A percentile compares a stretch with the other conserved stretches of the same genome.
These are phyloP conservation scores for Aspergillus tanneri DNA, from an alignment of 2,329 filamentous ascomycete genomes.

Conservation along the genomic window DNA sequence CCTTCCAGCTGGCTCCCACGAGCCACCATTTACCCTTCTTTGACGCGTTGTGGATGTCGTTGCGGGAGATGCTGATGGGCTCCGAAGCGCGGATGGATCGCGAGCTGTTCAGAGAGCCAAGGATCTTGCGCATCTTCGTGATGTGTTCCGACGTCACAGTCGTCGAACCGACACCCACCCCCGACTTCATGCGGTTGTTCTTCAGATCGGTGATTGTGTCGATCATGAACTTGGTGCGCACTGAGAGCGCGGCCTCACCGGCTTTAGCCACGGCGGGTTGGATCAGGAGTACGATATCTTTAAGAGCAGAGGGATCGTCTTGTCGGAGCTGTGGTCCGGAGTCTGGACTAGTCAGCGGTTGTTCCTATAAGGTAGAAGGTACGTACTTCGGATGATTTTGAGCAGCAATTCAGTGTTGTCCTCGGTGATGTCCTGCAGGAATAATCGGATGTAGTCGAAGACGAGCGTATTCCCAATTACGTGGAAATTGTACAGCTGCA, in stretches of 20 bases:
- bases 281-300: constrained; percentile 80
- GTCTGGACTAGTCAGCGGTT: constrained; percentile 40
- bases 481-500: constrained; percentile 89
- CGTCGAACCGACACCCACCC: constrained; percentile 56
- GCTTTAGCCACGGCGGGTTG: constrained; percentile 67
- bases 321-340: constrained; percentile 79
- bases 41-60: constrained; percentile 78
- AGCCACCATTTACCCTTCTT: constrained; percentile 98
- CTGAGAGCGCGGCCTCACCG: constrained; percentile 71
- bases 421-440: constrained; percentile 74
- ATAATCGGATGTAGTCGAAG: constrained; percentile 84
- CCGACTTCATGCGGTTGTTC: constrained; percentile 84
- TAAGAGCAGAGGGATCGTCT: constrained; percentile 83
- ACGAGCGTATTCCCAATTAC: constrained; percentile 78
- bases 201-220: constrained; percentile 93
- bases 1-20: constrained; percentile 85
- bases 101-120: constrained; percentile 70
- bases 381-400: constrained; percentile 69
- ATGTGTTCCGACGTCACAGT: constrained; percentile 77
- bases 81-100: constrained; percentile 70
- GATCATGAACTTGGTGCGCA: constrained; percentile 95
- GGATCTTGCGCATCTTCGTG: constrained; percentile 80
- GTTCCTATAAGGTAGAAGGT: not conserved
- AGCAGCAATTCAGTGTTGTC: constrained; percentile 85
- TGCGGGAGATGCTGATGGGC: constrained; percentile 75